Evolutionary conservation across 768 basidiomycete species (phyloP).

Genomic region (Hypholoma fasciculare): DNA sequence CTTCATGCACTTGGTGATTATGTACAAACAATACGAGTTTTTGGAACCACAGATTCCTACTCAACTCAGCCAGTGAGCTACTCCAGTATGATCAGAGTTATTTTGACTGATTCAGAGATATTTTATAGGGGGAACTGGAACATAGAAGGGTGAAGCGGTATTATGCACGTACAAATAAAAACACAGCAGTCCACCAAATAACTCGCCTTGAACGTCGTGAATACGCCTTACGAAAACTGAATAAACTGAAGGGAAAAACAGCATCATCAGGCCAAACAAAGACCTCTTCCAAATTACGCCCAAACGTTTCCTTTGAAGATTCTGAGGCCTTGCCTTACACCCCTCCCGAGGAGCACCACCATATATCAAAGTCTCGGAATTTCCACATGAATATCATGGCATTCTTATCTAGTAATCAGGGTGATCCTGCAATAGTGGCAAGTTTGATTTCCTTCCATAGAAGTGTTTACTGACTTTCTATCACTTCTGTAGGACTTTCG

Average conservation of each 20-base stretch:
- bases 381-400: not conserved
- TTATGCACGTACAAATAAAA: not conserved
- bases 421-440: not conserved
- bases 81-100: not conserved
- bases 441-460: not conserved
- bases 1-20: constrained; percentile 34
- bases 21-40: constrained; percentile 21
- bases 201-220: constrained; percentile 1
- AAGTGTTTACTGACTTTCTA: not conserved
- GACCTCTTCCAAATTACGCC: not conserved
- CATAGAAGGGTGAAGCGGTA: constrained; percentile 8
- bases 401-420: not conserved
- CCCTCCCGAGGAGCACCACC: too few species aligned
- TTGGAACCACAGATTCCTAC: too few species aligned
- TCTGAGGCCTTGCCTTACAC: too few species aligned
- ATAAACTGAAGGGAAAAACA: not conserved
- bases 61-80: constrained; percentile 29
- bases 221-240: not conserved
- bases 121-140: constrained; percentile 11
- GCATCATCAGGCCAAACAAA: not conserved
- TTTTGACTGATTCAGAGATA: not conserved
- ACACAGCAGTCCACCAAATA: not conserved
- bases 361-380: not conserved
- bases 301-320: constrained; percentile 5
- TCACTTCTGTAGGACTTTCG: not conserved